Evolutionary conservation across 2,329 filamentous ascomycete genomes (phyloP).

Genomic region (Bisporella sp.): DNA sequence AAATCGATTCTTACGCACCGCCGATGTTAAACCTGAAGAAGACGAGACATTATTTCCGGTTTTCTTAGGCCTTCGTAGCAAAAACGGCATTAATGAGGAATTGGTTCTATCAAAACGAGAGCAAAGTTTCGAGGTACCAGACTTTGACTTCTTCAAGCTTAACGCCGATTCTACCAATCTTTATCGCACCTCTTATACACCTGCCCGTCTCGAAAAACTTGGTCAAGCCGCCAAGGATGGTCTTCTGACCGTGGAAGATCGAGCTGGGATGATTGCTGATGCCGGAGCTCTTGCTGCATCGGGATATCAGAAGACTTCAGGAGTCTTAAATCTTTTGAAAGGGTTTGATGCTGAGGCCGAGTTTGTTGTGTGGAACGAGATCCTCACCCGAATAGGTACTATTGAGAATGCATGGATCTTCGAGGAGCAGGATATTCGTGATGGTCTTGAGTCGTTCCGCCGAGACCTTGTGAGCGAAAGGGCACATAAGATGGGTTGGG

Average conservation of each 20-base stretch:
- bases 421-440: slow-evolving; percentile 65
- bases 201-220: slow-evolving; percentile 78
- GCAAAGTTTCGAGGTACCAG: slow-evolving; percentile 67
- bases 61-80: slow-evolving; percentile 78
- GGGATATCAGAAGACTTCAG: slow-evolving; percentile 90
- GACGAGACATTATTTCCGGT: slow-evolving; percentile 84
- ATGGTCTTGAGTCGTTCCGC: slow-evolving; percentile 79
- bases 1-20: slow-evolving; percentile 89
- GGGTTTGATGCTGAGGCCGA: slow-evolving; percentile 79
- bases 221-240: slow-evolving; percentile 78
- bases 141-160: slow-evolving; percentile 88
- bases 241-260: slow-evolving; percentile 78
- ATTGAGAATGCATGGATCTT: slow-evolving; percentile 85
- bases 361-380: slow-evolving; percentile 93
- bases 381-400: slow-evolving; percentile 69
- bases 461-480: slow-evolving; percentile 69
- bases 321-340: slow-evolving; percentile 76
- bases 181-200: slow-evolving; percentile 83
- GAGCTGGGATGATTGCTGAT: slow-evolving; percentile 91
- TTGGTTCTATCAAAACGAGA: slow-evolving; percentile 67
- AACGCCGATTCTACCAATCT: slow-evolving; percentile 92
- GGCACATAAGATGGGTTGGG: slow-evolving; percentile 83
- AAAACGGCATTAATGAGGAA: slow-evolving; percentile 73
- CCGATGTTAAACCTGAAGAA: slow-evolving; percentile 88
- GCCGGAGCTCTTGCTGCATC: slow-evolving; percentile 83